Conservation (phyloP, 2,329 filamentous ascomycete species). For the Colletotrichum salicis region DNA sequence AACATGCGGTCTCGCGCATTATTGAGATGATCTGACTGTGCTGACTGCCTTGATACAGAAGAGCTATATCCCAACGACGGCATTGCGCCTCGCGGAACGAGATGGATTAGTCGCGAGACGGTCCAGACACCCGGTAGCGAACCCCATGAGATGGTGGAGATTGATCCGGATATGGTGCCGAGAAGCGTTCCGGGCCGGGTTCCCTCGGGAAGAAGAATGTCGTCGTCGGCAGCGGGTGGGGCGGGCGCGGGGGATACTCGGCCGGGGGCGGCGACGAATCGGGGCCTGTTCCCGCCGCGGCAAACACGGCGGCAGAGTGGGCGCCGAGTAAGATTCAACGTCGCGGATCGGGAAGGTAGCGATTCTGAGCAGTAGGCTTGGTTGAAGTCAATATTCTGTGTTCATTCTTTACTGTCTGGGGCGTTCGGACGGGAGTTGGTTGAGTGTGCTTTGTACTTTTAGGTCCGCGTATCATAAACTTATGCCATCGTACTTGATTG, state of each 20-base stretch:
- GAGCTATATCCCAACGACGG: constrained; percentile 3
- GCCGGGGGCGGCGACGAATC: neutral
- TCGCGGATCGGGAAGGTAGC: neutral
- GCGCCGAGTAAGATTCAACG: neutral
- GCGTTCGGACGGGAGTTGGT: neutral
- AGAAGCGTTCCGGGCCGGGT: constrained; percentile 17
- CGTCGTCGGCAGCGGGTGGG: neutral
- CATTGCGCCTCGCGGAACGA: neutral
- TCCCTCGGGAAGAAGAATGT: neutral
- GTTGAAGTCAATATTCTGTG: neutral
- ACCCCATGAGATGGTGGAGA: neutral
- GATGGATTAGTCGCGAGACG: neutral
- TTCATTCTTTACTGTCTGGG: neutral
- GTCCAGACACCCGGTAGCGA: neutral
- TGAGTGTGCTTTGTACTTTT: neutral
- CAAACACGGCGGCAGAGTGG: neutral
- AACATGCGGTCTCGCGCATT: no score
- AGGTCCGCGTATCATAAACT: neutral
- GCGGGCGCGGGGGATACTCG: neutral
- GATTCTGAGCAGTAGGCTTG: neutral
- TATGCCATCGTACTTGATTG: neutral
- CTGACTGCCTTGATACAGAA: neutral
- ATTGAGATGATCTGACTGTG: no score
- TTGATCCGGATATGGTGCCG: constrained; percentile 11
- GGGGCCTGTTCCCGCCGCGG: neutral